phyloP scores from a whole-genome alignment of 371 early-diverging fungal species.

The Smittium mucronatum region DNA sequence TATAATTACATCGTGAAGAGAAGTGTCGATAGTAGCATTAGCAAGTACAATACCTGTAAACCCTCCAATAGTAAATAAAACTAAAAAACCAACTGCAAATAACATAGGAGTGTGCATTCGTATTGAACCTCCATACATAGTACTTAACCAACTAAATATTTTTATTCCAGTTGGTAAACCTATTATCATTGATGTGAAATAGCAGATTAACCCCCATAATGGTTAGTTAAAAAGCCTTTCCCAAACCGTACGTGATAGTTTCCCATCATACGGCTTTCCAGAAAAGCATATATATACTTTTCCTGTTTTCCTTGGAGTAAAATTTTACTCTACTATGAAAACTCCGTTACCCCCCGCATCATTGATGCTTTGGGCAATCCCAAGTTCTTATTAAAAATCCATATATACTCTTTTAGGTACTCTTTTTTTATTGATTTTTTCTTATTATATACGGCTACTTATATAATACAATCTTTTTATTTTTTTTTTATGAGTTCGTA shows the following conservation, averaged over 20 bases:
- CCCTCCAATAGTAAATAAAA: constrained; percentile 45
- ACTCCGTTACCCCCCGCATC: constrained; percentile 17
- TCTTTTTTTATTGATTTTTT: constrained; percentile 10
- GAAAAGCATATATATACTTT: neutral
- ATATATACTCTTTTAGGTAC: constrained; percentile 18
- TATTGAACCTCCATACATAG: constrained; percentile 43
- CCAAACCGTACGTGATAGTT: constrained; percentile 1
- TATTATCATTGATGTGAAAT: constrained; percentile 39
- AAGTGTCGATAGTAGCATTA: constrained; percentile 37
- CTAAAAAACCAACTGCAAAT: constrained; percentile 39
- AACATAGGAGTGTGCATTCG: constrained; percentile 42
- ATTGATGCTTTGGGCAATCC: constrained; percentile 14
- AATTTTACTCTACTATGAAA: constrained; percentile 15
- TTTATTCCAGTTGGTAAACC: constrained; percentile 47
- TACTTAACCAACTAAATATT: constrained; percentile 42
- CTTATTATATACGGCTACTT: constrained; percentile 14
- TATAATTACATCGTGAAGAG: constrained; percentile 31
- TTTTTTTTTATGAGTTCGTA: constrained; percentile 7
- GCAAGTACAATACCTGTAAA: constrained; percentile 36
- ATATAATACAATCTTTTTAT: constrained; percentile 11
- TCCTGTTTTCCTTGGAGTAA: neutral
- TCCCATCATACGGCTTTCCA: constrained; percentile 1
- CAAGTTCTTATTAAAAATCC: constrained; percentile 17
- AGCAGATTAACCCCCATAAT: constrained; percentile 23
- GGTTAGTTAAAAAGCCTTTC: constrained; percentile 1